Conservation (phyloP, 2,329 filamentous ascomycete species). For the Ophiostoma perfectum region DNA sequence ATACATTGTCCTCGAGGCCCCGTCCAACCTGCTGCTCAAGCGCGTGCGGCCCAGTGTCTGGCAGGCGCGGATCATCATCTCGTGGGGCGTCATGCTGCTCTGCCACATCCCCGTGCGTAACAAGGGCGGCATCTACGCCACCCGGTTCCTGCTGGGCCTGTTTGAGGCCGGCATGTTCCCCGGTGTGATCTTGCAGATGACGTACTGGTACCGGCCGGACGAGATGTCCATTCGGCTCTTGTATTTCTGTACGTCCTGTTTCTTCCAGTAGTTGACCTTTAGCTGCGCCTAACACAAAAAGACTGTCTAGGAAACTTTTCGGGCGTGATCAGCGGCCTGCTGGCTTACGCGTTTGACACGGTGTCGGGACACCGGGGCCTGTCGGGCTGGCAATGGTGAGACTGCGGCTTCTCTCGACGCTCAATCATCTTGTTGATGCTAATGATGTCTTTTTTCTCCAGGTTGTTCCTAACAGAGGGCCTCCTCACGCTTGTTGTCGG, state of each 20-base stretch:
- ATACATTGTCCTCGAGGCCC: slow-evolving; percentile 68
- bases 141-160: slow-evolving; percentile 58
- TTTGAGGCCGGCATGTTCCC: slow-evolving; percentile 63
- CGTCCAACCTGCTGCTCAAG: slow-evolving; percentile 76
- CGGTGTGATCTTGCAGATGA: slow-evolving; percentile 48
- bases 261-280: background rate
- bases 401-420: background rate
- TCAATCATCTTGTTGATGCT: background rate
- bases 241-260: slow-evolving; percentile 38
- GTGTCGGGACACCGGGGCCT: slow-evolving; percentile 35
- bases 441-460: background rate
- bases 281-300: slow-evolving; percentile 22
- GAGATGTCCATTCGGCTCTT: slow-evolving; percentile 43
- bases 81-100: slow-evolving; percentile 47
- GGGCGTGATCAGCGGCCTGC: slow-evolving; percentile 38
- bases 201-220: slow-evolving; percentile 45
- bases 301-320: slow-evolving; percentile 39
- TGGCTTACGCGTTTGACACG: slow-evolving; percentile 41
- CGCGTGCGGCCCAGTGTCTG: slow-evolving; percentile 67
- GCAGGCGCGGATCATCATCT: slow-evolving; percentile 69
- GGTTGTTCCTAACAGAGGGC: slow-evolving; percentile 41
- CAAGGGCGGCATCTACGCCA: slow-evolving; percentile 43
- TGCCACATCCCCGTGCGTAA: slow-evolving; percentile 49
- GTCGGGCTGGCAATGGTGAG: slow-evolving; percentile 35
- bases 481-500: slow-evolving; percentile 43